Conservation (phyloP, 495 filamentous ascomycete species). For the Lepraria neglecta region DNA sequence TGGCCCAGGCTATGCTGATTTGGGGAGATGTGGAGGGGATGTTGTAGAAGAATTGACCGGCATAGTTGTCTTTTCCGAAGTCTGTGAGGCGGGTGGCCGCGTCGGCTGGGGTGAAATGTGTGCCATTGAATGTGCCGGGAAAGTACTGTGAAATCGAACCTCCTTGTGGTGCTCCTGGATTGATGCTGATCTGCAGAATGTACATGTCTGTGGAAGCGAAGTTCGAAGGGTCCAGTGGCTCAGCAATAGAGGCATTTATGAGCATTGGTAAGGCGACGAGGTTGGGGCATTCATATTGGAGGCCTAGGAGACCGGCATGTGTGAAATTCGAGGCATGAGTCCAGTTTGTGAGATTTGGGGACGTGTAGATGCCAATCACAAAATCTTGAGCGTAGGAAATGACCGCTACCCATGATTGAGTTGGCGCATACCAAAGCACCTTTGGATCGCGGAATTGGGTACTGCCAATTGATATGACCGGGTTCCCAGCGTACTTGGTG, state of each 20-base stretch:
- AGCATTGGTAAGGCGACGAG: constrained; percentile 43
- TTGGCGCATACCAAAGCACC: constrained; percentile 46
- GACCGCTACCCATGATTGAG: constrained; percentile 46
- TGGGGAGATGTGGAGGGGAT: constrained; percentile 36
- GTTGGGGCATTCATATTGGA: constrained; percentile 55
- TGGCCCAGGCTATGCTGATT: constrained; percentile 51
- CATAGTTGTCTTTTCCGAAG: constrained; percentile 55
- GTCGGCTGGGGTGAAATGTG: constrained; percentile 41
- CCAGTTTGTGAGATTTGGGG: constrained; percentile 49
- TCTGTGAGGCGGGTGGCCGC: constrained; percentile 41
- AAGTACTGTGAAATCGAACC: constrained; percentile 48
- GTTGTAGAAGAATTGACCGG: constrained; percentile 48
- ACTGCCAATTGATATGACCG: constrained; percentile 42
- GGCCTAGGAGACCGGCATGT: constrained; percentile 45
- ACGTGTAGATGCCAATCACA: constrained; percentile 48
- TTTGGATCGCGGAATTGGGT: constrained; percentile 54
- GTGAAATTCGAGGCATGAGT: constrained; percentile 49
- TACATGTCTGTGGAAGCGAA: constrained; percentile 36
- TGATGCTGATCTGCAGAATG: constrained; percentile 46
- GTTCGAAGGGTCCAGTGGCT: constrained; percentile 26
- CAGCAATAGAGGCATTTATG: constrained; percentile 27
- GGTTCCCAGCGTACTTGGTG: constrained; percentile 47
- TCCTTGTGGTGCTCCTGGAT: constrained; percentile 52
- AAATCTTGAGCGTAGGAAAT: constrained; percentile 45
- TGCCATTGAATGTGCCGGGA: constrained; percentile 47